These are phyloP conservation scores for Coemansia sp. DNA, from an alignment of 192 early-diverging fungal genomes.

Conservation along the genomic window DNA sequence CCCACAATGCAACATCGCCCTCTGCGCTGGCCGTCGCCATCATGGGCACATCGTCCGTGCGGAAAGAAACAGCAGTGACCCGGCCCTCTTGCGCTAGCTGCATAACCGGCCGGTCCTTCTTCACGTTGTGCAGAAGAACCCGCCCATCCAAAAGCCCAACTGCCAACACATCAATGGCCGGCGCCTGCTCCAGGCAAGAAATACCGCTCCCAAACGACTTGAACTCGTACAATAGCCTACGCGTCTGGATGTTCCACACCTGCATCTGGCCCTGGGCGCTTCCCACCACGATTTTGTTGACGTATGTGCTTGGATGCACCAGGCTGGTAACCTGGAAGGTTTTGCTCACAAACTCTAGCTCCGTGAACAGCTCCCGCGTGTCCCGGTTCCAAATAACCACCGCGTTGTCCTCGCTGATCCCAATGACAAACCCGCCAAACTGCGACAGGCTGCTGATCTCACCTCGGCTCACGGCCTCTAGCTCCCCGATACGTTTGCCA, in stretches of 20 bases:
- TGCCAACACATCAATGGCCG: constrained; percentile 89
- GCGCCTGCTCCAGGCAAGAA: constrained; percentile 74
- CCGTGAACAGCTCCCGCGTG: constrained; percentile 64
- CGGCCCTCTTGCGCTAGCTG: constrained; percentile 76
- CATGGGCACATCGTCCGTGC: constrained; percentile 76
- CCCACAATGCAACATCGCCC: constrained; percentile 91
- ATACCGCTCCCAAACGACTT: constrained; percentile 69
- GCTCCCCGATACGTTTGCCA: constrained; percentile 30
- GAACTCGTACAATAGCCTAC: constrained; percentile 77
- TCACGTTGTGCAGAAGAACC: constrained; percentile 81
- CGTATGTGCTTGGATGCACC: constrained; percentile 93
- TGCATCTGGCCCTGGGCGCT: constrained; percentile 83
- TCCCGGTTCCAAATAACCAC: constrained; percentile 71
- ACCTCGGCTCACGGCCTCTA: constrained; percentile 24
- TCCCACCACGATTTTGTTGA: constrained; percentile 92
- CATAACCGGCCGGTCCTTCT: constrained; percentile 69
- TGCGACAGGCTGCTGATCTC: constrained; percentile 59
- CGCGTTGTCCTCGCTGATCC: constrained; percentile 71
- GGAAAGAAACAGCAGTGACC: constrained; percentile 88
- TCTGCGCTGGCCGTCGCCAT: constrained; percentile 87
- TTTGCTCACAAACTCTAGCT: constrained; percentile 63
- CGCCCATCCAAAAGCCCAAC: constrained; percentile 86
- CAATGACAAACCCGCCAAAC: constrained; percentile 72
- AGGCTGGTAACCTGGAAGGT: constrained; percentile 66
- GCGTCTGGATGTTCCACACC: constrained; percentile 86